phyloP scores from a whole-genome alignment of 768 basidiomycete species.

The Leucocoprinus sp. region DNA sequence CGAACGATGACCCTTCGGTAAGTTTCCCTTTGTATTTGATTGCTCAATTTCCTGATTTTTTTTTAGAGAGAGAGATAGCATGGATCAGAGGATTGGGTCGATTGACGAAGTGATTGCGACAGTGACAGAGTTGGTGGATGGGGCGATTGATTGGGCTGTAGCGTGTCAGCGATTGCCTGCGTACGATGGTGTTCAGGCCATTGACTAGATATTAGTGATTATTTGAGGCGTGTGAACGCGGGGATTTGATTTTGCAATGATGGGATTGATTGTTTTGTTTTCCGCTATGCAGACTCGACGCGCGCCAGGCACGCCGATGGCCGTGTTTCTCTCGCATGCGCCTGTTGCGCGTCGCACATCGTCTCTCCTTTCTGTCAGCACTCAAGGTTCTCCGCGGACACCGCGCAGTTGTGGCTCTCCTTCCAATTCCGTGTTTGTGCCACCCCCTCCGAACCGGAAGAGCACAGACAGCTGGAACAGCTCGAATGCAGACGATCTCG shows the following conservation, averaged over 20 bases:
- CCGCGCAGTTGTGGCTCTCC: constrained; percentile 53
- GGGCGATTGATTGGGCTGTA: constrained; percentile 66
- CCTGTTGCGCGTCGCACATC: constrained; percentile 41
- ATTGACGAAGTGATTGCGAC: constrained; percentile 84
- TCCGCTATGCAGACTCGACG: constrained; percentile 49
- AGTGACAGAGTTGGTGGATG: constrained; percentile 72
- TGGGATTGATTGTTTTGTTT: too few species aligned
- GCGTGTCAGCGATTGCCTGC: constrained; percentile 63
- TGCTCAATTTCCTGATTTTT: constrained; percentile 11
- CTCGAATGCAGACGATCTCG: constrained; percentile 61
- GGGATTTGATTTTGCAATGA: too few species aligned
- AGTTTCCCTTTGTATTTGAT: constrained; percentile 22
- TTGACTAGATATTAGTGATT: constrained; percentile 40
- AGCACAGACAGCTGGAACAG: constrained; percentile 84
- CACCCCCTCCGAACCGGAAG: constrained; percentile 45
- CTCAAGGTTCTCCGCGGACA: constrained; percentile 45
- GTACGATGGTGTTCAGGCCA: constrained; percentile 87
- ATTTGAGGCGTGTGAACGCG: too few species aligned
- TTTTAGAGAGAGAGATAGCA: constrained; percentile 87
- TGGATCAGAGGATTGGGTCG: constrained; percentile 81
- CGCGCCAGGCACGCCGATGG: constrained; percentile 43
- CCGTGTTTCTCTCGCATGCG: constrained; percentile 57
- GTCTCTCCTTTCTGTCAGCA: constrained; percentile 39
- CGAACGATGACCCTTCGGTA: constrained; percentile 90
- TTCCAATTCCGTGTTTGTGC: constrained; percentile 45